Conservation (phyloP, 345 rosid species). For the Arabidopsis arenosa region DNA sequence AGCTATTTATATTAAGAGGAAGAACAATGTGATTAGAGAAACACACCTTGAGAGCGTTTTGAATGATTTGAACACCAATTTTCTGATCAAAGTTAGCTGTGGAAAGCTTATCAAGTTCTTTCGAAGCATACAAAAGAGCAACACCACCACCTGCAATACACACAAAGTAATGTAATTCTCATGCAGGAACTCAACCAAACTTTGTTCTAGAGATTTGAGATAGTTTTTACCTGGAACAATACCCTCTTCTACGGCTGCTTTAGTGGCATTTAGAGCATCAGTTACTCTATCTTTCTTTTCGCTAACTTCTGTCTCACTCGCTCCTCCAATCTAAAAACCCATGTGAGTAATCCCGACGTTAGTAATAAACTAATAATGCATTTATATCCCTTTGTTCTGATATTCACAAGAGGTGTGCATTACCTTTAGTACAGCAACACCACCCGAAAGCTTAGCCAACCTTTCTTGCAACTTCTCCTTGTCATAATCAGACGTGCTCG, state of each 20-base stretch:
- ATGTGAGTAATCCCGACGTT: conserved; percentile 19
- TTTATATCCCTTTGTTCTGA: background rate
- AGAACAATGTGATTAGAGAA: conserved; percentile 5
- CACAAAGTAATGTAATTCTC: background rate
- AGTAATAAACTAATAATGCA: background rate
- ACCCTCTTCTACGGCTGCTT: conserved; percentile 99
- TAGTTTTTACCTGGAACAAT: conserved; percentile 77
- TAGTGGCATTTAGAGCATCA: conserved; percentile 95
- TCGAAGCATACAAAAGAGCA: conserved; percentile 90
- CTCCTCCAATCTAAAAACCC: conserved; percentile 86
- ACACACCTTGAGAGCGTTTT: conserved; percentile 90
- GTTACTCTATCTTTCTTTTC: conserved; percentile 97
- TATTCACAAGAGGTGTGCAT: conserved; percentile 27
- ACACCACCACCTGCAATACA: conserved; percentile 82
- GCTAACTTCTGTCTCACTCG: conserved; percentile 91
- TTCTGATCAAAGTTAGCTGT: conserved; percentile 95
- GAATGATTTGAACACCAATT: conserved; percentile 93
- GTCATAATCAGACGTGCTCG: conserved; percentile 90
- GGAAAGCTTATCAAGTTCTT: conserved; percentile 80
- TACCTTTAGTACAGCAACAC: conserved; percentile 97
- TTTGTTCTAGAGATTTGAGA: background rate
- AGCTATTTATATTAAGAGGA: background rate
- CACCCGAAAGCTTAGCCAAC: conserved; percentile 93
- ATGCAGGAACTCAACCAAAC: background rate
- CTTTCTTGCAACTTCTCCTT: conserved; percentile 95